A percentile compares a stretch with the other conserved stretches of the same genome.
Evolutionary conservation across 2,329 filamentous ascomycete genomes (phyloP).

Genomic region (Neophaeococcomyces mojaviensis): DNA sequence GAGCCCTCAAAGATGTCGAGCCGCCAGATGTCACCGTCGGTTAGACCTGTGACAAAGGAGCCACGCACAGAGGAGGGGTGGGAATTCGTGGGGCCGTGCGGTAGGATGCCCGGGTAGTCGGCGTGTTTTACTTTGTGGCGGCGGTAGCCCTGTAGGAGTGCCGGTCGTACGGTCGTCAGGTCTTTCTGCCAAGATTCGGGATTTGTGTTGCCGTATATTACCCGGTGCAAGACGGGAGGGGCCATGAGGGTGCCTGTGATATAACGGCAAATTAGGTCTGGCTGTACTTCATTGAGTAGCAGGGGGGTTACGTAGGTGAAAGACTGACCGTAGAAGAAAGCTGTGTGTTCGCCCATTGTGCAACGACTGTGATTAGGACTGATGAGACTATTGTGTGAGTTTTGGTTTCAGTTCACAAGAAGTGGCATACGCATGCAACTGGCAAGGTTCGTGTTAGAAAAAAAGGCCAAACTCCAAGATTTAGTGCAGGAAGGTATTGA

Average conservation of each 20-base stretch:
- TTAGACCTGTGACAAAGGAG: slow-evolving; percentile 69
- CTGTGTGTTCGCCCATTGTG: slow-evolving; percentile 43
- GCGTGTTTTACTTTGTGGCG: slow-evolving; percentile 60
- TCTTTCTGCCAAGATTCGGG: slow-evolving; percentile 44
- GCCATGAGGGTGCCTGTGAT: slow-evolving; percentile 61
- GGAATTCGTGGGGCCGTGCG: background rate
- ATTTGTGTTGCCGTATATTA: slow-evolving; percentile 59
- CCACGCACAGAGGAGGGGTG: slow-evolving; percentile 53
- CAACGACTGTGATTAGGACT: no score
- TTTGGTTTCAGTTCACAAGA: no score
- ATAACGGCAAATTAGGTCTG: slow-evolving; percentile 6
- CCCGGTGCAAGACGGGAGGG: slow-evolving; percentile 75
- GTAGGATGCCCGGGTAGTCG: slow-evolving; percentile 76
- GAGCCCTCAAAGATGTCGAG: slow-evolving; percentile 76
- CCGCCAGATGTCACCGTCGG: slow-evolving; percentile 63
- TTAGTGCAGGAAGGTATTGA: no score
- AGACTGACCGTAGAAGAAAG: slow-evolving; percentile 56
- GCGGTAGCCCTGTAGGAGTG: slow-evolving; percentile 65
- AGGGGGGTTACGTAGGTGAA: background rate
- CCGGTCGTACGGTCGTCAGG: slow-evolving; percentile 60
- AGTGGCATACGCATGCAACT: no score
- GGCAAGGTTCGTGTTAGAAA: no score
- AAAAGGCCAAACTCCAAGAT: no score
- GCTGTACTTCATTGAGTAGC: no score
- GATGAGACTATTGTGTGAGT: no score